Percentiles rank a stretch among this genome's conserved stretches.
Evolutionary conservation across 805 yeast genomes (phyloP).

Genomic region (Metschnikowia vanudenii): DNA sequence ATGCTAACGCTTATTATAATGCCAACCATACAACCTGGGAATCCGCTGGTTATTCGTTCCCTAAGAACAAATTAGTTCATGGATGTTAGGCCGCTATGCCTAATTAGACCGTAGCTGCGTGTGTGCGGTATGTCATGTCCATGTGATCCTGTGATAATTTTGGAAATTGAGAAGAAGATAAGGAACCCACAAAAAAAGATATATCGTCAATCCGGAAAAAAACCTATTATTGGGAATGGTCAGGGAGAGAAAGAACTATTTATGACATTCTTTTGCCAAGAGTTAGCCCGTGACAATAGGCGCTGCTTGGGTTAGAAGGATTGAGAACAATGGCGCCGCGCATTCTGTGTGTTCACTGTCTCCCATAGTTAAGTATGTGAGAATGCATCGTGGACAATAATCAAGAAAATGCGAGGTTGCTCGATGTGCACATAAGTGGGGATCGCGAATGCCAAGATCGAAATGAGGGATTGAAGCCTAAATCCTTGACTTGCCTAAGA

Average conservation of each 20-base stretch:
- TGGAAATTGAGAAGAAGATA: background rate
- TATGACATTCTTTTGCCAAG: background rate
- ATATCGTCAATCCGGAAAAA: background rate
- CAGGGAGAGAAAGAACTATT: background rate
- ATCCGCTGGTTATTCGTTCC: slow-evolving; percentile 60
- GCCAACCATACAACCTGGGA: slow-evolving; percentile 73
- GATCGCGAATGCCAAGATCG: background rate
- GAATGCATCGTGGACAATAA: background rate
- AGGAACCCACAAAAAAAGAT: no score
- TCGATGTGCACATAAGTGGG: background rate
- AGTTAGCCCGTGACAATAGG: background rate
- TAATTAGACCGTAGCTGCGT: no score
- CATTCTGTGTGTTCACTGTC: background rate
- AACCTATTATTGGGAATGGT: background rate
- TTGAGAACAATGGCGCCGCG: background rate
- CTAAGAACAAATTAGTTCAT: slow-evolving; percentile 31
- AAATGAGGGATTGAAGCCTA: background rate
- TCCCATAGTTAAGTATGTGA: background rate
- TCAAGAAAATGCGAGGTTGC: background rate
- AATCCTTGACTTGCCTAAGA: no score
- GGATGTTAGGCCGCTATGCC: slow-evolving; percentile 8
- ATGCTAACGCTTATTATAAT: slow-evolving; percentile 66
- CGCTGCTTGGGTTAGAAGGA: background rate
- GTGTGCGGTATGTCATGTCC: no score
- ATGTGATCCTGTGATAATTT: background rate